Conservation (phyloP, 192 early-diverging fungal genomes). For the Podila clonocystis region DNA sequence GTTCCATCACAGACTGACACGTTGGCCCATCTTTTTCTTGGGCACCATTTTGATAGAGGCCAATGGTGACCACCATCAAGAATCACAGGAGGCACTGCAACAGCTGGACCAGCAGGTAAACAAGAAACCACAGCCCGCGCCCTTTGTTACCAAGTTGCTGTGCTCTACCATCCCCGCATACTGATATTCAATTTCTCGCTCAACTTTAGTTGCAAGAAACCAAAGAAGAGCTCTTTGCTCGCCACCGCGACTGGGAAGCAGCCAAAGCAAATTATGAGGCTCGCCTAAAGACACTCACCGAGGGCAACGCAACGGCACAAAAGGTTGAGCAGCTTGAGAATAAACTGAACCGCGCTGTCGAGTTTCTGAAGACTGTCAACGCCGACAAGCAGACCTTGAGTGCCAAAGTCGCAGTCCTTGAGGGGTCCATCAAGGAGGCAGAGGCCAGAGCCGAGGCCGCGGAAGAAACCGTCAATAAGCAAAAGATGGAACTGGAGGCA, state of each 20-base stretch:
- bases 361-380: conserved; percentile 22
- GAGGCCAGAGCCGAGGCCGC: conserved; percentile 8
- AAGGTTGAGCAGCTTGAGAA: conserved; percentile 41
- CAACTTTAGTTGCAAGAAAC: conserved; percentile 27
- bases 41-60: conserved; percentile 15
- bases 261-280: conserved; percentile 39
- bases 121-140: background rate
- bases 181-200: background rate
- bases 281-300: conserved; percentile 29
- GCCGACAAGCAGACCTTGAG: conserved; percentile 28
- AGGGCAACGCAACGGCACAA: conserved; percentile 34
- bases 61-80: conserved; percentile 38
- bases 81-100: conserved; percentile 12
- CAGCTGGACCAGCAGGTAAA: conserved; percentile 37
- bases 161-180: background rate
- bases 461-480: background rate
- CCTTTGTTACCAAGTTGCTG: background rate
- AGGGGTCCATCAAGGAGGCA: conserved; percentile 10
- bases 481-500: background rate
- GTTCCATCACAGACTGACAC: background rate
- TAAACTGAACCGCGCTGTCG: conserved; percentile 22
- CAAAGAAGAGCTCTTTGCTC: conserved; percentile 18
- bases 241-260: conserved; percentile 43
- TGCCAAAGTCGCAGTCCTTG: conserved; percentile 6
- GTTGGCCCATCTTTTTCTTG: background rate